Conservation (phyloP, 108 stramenopile genomes). For the Epithemia pelagica region DNA sequence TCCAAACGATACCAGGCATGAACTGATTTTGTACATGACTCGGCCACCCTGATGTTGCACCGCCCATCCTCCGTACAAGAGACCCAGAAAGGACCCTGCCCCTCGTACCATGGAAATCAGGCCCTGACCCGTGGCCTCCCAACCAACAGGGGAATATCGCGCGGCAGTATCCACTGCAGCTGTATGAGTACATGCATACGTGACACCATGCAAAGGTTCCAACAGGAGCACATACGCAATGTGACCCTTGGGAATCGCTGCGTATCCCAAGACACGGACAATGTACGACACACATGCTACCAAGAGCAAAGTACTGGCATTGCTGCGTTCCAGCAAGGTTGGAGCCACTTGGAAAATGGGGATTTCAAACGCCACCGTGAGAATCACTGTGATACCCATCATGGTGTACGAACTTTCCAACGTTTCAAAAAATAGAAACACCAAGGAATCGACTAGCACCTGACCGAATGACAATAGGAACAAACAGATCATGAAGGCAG, state of each 20-base stretch:
- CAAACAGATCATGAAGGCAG: conserved; percentile 16
- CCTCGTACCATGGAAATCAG: conserved; percentile 34
- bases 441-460: conserved; percentile 42
- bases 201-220: conserved; percentile 69
- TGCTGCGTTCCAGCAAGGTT: conserved; percentile 28
- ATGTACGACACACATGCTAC: conserved; percentile 39
- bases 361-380: conserved; percentile 59
- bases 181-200: conserved; percentile 42
- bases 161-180: conserved; percentile 43
- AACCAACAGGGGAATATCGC: conserved; percentile 28
- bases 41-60: conserved; percentile 30
- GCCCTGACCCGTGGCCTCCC: conserved; percentile 52
- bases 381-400: conserved; percentile 43
- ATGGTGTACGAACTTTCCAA: conserved; percentile 40
- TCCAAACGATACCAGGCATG: neutral
- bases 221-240: conserved; percentile 34
- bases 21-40: conserved; percentile 26
- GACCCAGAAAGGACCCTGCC: conserved; percentile 38
- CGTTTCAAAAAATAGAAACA: conserved; percentile 55
- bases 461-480: conserved; percentile 41
- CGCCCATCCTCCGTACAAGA: conserved; percentile 35
- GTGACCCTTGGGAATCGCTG: conserved; percentile 34
- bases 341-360: conserved; percentile 56
- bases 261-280: conserved; percentile 52
- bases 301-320: conserved; percentile 31